Percentiles rank a stretch among this genome's conserved stretches.
Conservation (phyloP, 352 stramenopile species). For the Phytophthora pluvialis region DNA sequence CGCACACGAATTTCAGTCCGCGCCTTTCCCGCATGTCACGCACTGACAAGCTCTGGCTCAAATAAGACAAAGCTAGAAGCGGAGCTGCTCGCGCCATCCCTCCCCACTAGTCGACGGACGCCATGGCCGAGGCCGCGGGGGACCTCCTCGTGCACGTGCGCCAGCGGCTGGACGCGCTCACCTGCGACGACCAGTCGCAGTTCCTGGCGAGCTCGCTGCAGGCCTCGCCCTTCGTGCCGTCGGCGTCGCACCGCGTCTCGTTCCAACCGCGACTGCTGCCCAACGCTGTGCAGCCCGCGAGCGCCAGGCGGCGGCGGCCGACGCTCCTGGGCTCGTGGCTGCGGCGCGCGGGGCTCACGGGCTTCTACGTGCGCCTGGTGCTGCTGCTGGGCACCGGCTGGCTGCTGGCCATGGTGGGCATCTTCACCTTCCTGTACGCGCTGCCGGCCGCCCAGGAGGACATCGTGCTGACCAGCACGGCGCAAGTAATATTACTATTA, state of each 20-base stretch:
- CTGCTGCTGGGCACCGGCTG: constrained; percentile 57
- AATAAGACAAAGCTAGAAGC: neutral
- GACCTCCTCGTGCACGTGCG: constrained; percentile 54
- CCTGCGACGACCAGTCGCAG: constrained; percentile 52
- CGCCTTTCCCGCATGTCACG: constrained; percentile 19
- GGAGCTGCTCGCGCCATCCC: neutral
- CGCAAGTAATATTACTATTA: constrained; percentile 39
- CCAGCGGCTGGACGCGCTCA: constrained; percentile 60
- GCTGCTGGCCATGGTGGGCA: constrained; percentile 48
- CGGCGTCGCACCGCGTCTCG: neutral
- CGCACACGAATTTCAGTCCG: neutral
- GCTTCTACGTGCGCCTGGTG: constrained; percentile 54
- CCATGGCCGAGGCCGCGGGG: constrained; percentile 34
- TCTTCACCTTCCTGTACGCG: constrained; percentile 47
- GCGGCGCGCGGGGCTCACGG: constrained; percentile 43
- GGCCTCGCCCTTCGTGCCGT: constrained; percentile 25
- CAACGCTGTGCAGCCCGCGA: constrained; percentile 5
- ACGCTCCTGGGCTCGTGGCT: constrained; percentile 28
- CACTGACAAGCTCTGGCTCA: neutral
- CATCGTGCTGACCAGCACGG: constrained; percentile 34
- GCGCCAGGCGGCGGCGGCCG: constrained; percentile 29
- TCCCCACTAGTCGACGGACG: neutral
- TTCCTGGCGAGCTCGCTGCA: constrained; percentile 51
- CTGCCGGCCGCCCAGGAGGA: constrained; percentile 31
- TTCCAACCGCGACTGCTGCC: constrained; percentile 11